Percentiles rank a stretch among this genome's conserved stretches.
phyloP scores from a whole-genome alignment of 73 alveolate genomes.

The Stentor roeselii region DNA sequence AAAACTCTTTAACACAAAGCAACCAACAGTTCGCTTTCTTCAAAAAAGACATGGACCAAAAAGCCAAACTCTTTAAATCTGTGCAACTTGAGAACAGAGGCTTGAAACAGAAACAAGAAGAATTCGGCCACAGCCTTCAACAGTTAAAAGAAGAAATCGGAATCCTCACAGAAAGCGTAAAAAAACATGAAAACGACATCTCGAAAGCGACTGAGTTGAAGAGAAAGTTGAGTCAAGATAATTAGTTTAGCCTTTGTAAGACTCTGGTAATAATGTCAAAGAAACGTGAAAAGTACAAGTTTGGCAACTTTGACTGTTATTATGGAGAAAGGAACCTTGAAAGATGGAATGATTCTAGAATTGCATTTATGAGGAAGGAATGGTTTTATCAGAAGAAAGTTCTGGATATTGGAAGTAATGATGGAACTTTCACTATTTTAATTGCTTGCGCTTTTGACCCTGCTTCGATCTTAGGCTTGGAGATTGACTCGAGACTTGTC shows the following conservation, averaged over 20 bases:
- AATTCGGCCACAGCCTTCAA: neutral
- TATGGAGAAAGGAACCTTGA: slow-evolving; percentile 30
- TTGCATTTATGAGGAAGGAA: slow-evolving; percentile 28
- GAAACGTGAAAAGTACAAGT: neutral
- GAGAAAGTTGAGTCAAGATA: neutral
- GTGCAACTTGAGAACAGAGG: neutral
- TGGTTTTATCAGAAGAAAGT: slow-evolving; percentile 58
- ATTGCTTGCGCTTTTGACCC: slow-evolving; percentile 61
- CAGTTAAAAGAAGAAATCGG: neutral
- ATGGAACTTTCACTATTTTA: slow-evolving; percentile 68
- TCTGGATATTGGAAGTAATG: slow-evolving; percentile 83
- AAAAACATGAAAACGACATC: neutral
- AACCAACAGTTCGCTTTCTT: slow-evolving; percentile 8
- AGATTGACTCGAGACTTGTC: slow-evolving; percentile 68
- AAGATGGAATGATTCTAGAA: slow-evolving; percentile 53
- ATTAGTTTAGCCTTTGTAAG: no score
- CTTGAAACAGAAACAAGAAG: neutral
- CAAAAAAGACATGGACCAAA: slow-evolving; percentile 21
- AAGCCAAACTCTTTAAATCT: neutral
- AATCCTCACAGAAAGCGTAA: neutral
- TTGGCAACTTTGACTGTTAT: slow-evolving; percentile 41
- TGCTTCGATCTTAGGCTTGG: slow-evolving; percentile 64
- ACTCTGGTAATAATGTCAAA: neutral
- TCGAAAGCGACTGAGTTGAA: neutral
- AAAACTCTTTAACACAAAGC: neutral